Percentiles rank a stretch among this genome's conserved stretches.
Evolutionary conservation across 257 asterid genomes (phyloP).

Genomic region (Ophiorrhiza pumila): DNA sequence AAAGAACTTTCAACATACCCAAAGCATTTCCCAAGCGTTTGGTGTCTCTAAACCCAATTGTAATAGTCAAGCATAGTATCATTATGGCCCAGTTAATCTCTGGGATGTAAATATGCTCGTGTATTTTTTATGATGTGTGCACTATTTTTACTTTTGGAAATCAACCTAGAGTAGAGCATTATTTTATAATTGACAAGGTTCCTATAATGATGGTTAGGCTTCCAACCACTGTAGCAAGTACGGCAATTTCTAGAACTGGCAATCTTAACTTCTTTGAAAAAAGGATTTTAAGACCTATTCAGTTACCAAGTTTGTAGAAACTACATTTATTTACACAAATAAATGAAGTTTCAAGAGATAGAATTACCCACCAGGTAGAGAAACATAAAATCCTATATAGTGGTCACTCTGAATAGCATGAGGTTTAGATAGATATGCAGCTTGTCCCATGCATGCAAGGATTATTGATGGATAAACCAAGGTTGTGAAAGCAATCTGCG

Average conservation of each 20-base stretch:
- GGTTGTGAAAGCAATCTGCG: constrained; percentile 69
- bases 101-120: constrained; percentile 89
- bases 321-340: too few relatives aligned
- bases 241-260: constrained; percentile 86
- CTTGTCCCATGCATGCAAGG: constrained; percentile 92
- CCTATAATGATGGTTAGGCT: constrained; percentile 91
- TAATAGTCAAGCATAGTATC: constrained; percentile 78
- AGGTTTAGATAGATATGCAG: constrained; percentile 75
- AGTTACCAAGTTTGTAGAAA: background rate
- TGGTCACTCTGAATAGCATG: constrained; percentile 37
- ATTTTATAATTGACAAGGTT: constrained; percentile 81
- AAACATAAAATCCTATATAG: constrained; percentile 68
- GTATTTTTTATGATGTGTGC: constrained; percentile 74
- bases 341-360: background rate
- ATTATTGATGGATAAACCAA: constrained; percentile 68
- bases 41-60: constrained; percentile 84
- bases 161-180: constrained; percentile 84
- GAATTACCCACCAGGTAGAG: constrained; percentile 62
- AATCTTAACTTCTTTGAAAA: constrained; percentile 47
- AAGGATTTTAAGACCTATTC: background rate
- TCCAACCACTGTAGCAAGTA: constrained; percentile 89
- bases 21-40: constrained; percentile 84
- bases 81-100: constrained; percentile 81
- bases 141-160: constrained; percentile 75
- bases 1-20: too few relatives aligned